Conservation (phyloP, 2,329 filamentous ascomycete species). For the Exophiala aquamarina region DNA sequence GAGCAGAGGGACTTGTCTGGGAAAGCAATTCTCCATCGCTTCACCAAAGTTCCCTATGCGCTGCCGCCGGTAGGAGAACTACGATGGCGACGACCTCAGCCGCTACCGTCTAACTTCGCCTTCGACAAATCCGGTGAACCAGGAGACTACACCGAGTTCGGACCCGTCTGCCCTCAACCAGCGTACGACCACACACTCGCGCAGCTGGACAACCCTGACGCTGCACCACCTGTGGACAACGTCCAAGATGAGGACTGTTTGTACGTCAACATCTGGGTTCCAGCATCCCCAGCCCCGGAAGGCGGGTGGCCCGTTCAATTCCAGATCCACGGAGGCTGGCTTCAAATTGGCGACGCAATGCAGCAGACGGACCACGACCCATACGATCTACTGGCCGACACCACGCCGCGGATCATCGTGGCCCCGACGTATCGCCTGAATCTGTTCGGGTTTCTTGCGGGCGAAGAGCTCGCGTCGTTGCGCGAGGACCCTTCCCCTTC, state of each 20-base stretch:
- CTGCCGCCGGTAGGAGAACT: constrained; percentile 38
- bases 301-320: constrained; percentile 35
- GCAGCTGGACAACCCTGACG: constrained; percentile 29
- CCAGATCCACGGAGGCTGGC: constrained; percentile 48
- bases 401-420: constrained; percentile 37
- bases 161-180: constrained; percentile 43
- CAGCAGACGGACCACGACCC: constrained; percentile 46
- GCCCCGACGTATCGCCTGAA: constrained; percentile 52
- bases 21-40: constrained; percentile 30
- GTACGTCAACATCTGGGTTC: constrained; percentile 51
- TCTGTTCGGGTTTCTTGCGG: constrained; percentile 51
- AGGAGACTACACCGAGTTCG: constrained; percentile 40
- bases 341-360: constrained; percentile 47
- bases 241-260: constrained; percentile 50
- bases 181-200: constrained; percentile 29
- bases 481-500: constrained; percentile 34
- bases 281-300: constrained; percentile 30
- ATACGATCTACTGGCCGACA: constrained; percentile 43
- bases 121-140: constrained; percentile 32
- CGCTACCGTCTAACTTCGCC: constrained; percentile 31
- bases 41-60: constrained; percentile 41
- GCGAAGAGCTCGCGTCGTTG: constrained; percentile 36
- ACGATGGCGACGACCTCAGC: constrained; percentile 41
- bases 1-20: constrained; percentile 19
- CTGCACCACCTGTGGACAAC: constrained; percentile 27